Base-by-base conservation (phyloP, 2,329 filamentous ascomycete species). In the Herpotrichia juniperi region DNA sequence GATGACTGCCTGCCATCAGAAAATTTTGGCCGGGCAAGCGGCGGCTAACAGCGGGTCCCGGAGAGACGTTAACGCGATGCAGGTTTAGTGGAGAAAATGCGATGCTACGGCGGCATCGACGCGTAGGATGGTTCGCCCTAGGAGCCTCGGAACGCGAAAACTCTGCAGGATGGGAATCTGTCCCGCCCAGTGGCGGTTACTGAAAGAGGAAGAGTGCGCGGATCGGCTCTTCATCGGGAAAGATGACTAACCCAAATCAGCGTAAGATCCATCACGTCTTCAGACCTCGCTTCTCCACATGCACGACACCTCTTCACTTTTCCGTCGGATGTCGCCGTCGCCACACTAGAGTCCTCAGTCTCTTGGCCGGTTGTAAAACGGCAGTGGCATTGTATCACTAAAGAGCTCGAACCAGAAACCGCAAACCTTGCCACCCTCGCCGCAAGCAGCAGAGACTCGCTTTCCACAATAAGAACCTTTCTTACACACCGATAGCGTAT, bases 11-110 rank as follows among this genome's bases (percentile, higher is more conserved):
- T 31, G 51, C 50, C 47, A 51, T 55, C 52, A 62, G 62, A 66
- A 67, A 66, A 53, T 58, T 64, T 62, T 48, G 58, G 51, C 57
- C 49, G 39, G 57, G 58, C 44, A 55, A 49, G 50, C 26, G 34
- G 51, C 65, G 65, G 67, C 48, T 67, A 63, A 42, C 57, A 48
- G 50, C 63, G 64, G 64, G 53, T 62, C 49, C 46, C 50, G 39
- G 51, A 57, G 48, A 53, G 48, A 61, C 55, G 54, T 21, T 24
- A 31, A 39, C 45, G 54, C 52, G 54, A 59, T 51, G 37, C 48
- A 31, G 47, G 47, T 52, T 32, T 37, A 32, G 44, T 32, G 35
- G 44, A 30, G 28, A 43, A 45, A 46, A 24, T 34, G n/a, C 53
- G 34, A 57, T 57, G 51, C 44, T 51, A 59, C 54, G 42, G 50